Percentiles rank a stretch among this genome's conserved stretches.
These are phyloP conservation scores for Cytospora paraplurivora DNA, from an alignment of 2,329 filamentous ascomycete genomes.

Conservation along the genomic window DNA sequence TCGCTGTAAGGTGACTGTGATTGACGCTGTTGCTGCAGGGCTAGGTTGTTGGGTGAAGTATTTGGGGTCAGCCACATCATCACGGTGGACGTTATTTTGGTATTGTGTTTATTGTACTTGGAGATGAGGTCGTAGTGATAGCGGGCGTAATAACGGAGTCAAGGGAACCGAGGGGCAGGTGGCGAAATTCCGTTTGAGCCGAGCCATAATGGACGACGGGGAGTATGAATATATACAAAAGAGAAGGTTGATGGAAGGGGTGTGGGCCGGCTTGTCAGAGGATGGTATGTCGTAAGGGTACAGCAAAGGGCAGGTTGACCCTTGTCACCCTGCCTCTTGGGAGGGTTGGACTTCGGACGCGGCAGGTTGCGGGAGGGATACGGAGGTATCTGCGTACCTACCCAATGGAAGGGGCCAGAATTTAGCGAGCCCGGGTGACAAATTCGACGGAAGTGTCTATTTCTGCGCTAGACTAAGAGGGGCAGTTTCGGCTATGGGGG, in stretches of 20 bases:
- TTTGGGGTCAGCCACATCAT: slow-evolving; percentile 26
- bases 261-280: slow-evolving; percentile 20
- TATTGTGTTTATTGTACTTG: neutral
- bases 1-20: slow-evolving; percentile 27
- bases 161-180: slow-evolving; percentile 15
- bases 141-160: neutral
- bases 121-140: neutral
- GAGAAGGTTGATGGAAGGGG: slow-evolving; percentile 4
- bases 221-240: slow-evolving; percentile 23
- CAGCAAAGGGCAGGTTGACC: slow-evolving; percentile 3
- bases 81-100: slow-evolving; percentile 8
- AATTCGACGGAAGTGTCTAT: neutral
- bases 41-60: slow-evolving; percentile 32
- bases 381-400: slow-evolving; percentile 2
- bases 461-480: neutral
- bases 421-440: neutral
- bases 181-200: slow-evolving; percentile 19
- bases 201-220: slow-evolving; percentile 18
- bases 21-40: slow-evolving; percentile 31
- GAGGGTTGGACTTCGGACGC: neutral
- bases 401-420: slow-evolving; percentile 3
- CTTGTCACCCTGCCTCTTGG: slow-evolving; percentile 1
- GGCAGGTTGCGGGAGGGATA: slow-evolving; percentile 2
- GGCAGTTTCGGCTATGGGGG: neutral
- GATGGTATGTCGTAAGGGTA: slow-evolving; percentile 23